Evolutionary conservation across 345 rosid genomes (phyloP).

Genomic region (Salix viminalis): DNA sequence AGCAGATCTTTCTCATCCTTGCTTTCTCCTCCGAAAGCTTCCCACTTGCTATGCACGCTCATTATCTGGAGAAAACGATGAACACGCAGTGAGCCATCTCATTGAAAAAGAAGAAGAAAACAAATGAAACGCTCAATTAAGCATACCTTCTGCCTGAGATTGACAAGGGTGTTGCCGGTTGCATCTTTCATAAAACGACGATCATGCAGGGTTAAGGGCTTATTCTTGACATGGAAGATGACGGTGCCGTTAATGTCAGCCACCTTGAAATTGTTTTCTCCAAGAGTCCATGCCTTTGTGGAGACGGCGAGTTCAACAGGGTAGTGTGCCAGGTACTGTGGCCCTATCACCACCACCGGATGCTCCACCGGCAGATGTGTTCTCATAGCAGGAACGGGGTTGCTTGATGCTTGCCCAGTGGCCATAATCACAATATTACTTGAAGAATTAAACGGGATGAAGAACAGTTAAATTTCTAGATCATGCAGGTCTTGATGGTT

Average conservation of each 20-base stretch:
- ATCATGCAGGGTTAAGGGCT: constrained; percentile 22
- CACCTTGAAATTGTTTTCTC: constrained; percentile 20
- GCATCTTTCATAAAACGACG: constrained; percentile 35
- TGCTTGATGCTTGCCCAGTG: not conserved
- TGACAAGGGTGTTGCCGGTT: constrained; percentile 25
- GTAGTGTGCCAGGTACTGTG: constrained; percentile 24
- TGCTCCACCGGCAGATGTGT: not conserved
- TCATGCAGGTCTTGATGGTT: not conserved
- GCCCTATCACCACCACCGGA: constrained; percentile 33
- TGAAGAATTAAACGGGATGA: not conserved
- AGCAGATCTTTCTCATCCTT: constrained; percentile 17
- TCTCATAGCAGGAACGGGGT: constrained; percentile 21
- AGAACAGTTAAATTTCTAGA: not conserved
- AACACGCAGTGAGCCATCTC: not conserved
- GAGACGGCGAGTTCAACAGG: constrained; percentile 21
- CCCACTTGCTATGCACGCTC: constrained; percentile 38
- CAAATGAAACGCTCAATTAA: not conserved
- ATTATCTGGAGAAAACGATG: constrained; percentile 12
- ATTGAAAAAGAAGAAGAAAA: not conserved
- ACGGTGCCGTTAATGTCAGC: constrained; percentile 25
- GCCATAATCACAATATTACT: not conserved
- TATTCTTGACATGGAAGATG: constrained; percentile 30
- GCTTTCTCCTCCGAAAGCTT: constrained; percentile 31
- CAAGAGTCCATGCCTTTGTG: constrained; percentile 12
- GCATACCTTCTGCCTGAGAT: constrained; percentile 42